These are phyloP conservation scores for Aspergillus melleus DNA, from an alignment of 2,329 filamentous ascomycete genomes.

Conservation along the genomic window DNA sequence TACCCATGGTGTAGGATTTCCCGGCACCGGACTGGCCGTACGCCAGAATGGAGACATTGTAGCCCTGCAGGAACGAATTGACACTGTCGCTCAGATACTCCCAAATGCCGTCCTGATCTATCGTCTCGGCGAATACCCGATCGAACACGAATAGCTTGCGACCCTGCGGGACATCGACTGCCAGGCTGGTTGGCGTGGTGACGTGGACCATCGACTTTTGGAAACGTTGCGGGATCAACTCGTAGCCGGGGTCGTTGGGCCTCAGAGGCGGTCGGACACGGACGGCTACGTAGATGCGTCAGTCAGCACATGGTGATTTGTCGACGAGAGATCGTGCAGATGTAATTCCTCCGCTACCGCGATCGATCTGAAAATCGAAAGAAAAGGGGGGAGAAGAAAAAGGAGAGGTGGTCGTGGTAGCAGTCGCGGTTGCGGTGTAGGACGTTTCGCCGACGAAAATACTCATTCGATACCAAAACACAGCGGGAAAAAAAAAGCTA, in stretches of 20 bases:
- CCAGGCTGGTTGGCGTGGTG: conserved; percentile 77
- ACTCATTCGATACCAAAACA: not conserved
- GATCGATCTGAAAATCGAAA: not conserved
- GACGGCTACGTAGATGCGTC: conserved; percentile 62
- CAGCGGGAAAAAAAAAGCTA: not conserved
- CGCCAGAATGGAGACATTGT: conserved; percentile 96
- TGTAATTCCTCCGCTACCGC: conserved; percentile 5
- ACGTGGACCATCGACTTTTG: conserved; percentile 90
- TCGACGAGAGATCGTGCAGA: not conserved
- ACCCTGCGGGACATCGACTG: conserved; percentile 88
- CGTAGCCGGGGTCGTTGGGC: conserved; percentile 83
- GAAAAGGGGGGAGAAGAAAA: not conserved
- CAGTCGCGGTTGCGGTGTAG: not conserved
- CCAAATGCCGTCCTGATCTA: conserved; percentile 87
- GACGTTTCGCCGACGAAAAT: too few relatives aligned
- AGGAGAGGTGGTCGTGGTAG: too few relatives aligned
- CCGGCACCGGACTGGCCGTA: conserved; percentile 97
- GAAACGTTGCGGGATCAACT: conserved; percentile 93
- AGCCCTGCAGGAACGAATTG: conserved; percentile 85
- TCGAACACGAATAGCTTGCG: conserved; percentile 97
- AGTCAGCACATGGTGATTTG: conserved; percentile 10
- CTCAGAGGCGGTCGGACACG: conserved; percentile 86
- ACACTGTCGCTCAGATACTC: conserved; percentile 91
- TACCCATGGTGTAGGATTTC: conserved; percentile 99
- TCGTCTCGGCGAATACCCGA: conserved; percentile 82